Percentiles rank a stretch among this genome's conserved stretches.
phyloP scores from a whole-genome alignment of 192 early-diverging fungal species.

The Backusella westeae region DNA sequence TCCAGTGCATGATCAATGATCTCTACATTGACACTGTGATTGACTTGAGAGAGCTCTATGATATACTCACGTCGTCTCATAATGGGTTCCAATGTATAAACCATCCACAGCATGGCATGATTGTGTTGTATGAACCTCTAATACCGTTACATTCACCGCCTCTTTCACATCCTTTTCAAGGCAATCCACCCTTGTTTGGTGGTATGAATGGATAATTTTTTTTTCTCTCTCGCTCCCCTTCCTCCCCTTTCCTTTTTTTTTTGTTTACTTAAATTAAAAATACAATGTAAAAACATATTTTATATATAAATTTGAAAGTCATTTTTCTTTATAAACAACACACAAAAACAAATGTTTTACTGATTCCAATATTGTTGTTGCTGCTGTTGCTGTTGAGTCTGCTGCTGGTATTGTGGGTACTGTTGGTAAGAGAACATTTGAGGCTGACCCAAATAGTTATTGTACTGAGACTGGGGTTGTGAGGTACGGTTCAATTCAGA shows the following conservation, averaged over 20 bases:
- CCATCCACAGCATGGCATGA: slow-evolving; percentile 27
- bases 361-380: slow-evolving; percentile 45
- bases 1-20: slow-evolving; percentile 27
- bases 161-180: slow-evolving; percentile 1
- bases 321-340: slow-evolving; percentile 11
- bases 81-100: slow-evolving; percentile 30
- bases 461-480: slow-evolving; percentile 24
- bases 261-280: slow-evolving; percentile 11
- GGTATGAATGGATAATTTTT: slow-evolving; percentile 10
- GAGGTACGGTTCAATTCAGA: neutral
- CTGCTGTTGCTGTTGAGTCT: slow-evolving; percentile 36
- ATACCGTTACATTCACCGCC: neutral
- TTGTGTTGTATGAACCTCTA: slow-evolving; percentile 22
- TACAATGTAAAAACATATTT: slow-evolving; percentile 22
- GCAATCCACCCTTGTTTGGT: slow-evolving; percentile 17
- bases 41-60: slow-evolving; percentile 30
- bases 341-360: slow-evolving; percentile 13
- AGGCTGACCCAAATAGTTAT: slow-evolving; percentile 28
- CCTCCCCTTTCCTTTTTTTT: neutral
- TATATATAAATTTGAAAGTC: neutral
- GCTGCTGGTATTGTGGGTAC: slow-evolving; percentile 45
- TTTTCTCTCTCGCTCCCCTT: neutral
- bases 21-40: slow-evolving; percentile 21
- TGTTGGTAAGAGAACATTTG: slow-evolving; percentile 53
- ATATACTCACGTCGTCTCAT: slow-evolving; percentile 11